A percentile compares a stretch with the other conserved stretches of the same genome.
Conservation (phyloP, 257 asterid species). For the Solanum chiquidenum region DNA sequence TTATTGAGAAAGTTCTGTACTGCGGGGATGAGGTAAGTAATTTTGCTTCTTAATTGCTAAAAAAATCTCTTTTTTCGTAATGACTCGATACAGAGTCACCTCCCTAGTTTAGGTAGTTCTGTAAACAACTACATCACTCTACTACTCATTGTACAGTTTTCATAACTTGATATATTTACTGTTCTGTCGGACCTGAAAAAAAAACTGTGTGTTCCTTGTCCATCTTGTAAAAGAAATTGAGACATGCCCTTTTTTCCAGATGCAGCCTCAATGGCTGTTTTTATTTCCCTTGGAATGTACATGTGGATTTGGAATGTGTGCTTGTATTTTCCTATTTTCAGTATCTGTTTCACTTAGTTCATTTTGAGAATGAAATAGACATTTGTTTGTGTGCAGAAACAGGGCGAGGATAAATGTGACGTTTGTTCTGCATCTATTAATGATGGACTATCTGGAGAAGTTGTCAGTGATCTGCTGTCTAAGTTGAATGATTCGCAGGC, state of each 20-base stretch:
- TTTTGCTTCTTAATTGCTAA: background rate
- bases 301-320: background rate
- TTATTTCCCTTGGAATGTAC: background rate
- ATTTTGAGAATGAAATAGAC: background rate
- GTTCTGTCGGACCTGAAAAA: background rate
- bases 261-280: background rate
- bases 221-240: background rate
- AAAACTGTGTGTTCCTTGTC: background rate
- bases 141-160: background rate
- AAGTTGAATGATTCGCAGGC: constrained; percentile 34
- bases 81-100: background rate
- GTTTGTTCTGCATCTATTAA: background rate
- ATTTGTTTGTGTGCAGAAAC: background rate
- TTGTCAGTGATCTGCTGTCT: constrained; percentile 1
- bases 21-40: constrained; percentile 23
- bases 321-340: background rate
- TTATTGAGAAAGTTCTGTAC: constrained; percentile 23
- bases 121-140: background rate
- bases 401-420: background rate
- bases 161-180: background rate
- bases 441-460: background rate
- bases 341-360: background rate
- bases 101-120: background rate
- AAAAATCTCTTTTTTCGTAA: background rate
- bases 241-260: background rate